Conservation (phyloP, 2,329 filamentous ascomycete genomes). For the Fusarium keratoplasticum region DNA sequence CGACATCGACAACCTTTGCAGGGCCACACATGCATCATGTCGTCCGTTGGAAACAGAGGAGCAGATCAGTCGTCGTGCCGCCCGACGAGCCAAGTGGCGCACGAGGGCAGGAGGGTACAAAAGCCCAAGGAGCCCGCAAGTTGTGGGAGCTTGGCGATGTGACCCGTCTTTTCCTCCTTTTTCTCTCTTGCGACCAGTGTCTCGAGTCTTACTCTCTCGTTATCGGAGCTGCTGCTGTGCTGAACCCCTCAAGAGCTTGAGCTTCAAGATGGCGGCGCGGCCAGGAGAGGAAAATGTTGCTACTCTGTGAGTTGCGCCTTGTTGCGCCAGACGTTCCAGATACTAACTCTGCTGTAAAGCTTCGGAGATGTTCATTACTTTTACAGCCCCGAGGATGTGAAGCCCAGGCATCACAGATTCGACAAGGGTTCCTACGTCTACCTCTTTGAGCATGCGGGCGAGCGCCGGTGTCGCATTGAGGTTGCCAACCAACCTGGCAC, state of each 20-base stretch:
- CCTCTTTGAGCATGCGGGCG: slow-evolving; percentile 78
- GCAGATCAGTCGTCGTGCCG: slow-evolving; percentile 32
- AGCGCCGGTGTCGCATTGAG: slow-evolving; percentile 77
- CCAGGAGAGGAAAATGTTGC: slow-evolving; percentile 64
- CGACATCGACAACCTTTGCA: slow-evolving; percentile 41
- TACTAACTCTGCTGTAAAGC: slow-evolving; percentile 55
- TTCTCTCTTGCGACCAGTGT: slow-evolving; percentile 21
- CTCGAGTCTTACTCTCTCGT: not conserved
- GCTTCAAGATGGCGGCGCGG: slow-evolving; percentile 56
- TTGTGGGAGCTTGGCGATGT: slow-evolving; percentile 21
- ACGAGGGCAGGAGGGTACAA: slow-evolving; percentile 37
- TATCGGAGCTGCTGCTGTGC: not conserved
- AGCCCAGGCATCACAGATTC: slow-evolving; percentile 82
- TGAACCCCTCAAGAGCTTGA: slow-evolving; percentile 3
- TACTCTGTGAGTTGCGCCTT: slow-evolving; percentile 57
- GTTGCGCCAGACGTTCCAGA: not conserved
- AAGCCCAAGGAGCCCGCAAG: slow-evolving; percentile 38
- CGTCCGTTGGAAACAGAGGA: slow-evolving; percentile 37
- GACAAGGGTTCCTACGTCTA: slow-evolving; percentile 85
- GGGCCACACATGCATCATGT: slow-evolving; percentile 42
- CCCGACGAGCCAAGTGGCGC: slow-evolving; percentile 38
- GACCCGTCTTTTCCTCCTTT: slow-evolving; percentile 1
- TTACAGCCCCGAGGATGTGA: slow-evolving; percentile 74
- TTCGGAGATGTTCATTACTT: slow-evolving; percentile 85
- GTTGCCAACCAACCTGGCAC: slow-evolving; percentile 80